Evolutionary conservation across 148 eudicot genomes (phyloP), one percentile per base, ranked within the genome.

Genomic region (Drosera capensis): DNA sequence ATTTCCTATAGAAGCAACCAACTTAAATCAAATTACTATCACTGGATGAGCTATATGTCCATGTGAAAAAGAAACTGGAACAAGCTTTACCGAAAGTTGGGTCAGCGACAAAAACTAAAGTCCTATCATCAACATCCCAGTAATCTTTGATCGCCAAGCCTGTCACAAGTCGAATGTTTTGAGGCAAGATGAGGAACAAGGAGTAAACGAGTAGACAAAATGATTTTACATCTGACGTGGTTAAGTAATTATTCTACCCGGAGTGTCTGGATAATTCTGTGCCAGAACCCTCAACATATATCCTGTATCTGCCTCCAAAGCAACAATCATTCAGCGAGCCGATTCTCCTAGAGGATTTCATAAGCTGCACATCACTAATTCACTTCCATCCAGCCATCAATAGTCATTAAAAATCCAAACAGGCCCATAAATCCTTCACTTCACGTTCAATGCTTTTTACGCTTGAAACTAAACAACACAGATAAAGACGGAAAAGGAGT

Each of bases 211-310:
- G 13, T 2, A 20, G 16, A 41, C 11, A 17, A 8, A 41, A 41
- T 23, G 14, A n/a, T 17, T 2, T 11, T 17, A 19, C 11, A 18
- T 19, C 2, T 5, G 9, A 1, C 14, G 18, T n/a, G 20, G 17
- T 15, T n/a, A 21, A 5, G 22, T n/a, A 36, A 35, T 35, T 11
- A n/a, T n/a, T 20, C 51, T 79, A 87, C 96, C 96, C 26, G 96
- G 96, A 18, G 94, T 88, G 45, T 88, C 79, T 29, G 96, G 96
- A 64, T 88, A 88, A 62, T 88, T 88, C 71, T 88, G 96, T 36
- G 94, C 96, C 56, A 88, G 58, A 52, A 88, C 71, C 67, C 96
- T 70, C 71, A 88, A 58, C 68, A 79, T 88, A 46, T 55, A 88
- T 46, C 96, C 94, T 19, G 96, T 83, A 59, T 88, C 90, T 62